These are phyloP conservation scores for Stachybotrys echinatus DNA, from an alignment of 2,329 filamentous ascomycete species.

Conservation along the genomic window DNA sequence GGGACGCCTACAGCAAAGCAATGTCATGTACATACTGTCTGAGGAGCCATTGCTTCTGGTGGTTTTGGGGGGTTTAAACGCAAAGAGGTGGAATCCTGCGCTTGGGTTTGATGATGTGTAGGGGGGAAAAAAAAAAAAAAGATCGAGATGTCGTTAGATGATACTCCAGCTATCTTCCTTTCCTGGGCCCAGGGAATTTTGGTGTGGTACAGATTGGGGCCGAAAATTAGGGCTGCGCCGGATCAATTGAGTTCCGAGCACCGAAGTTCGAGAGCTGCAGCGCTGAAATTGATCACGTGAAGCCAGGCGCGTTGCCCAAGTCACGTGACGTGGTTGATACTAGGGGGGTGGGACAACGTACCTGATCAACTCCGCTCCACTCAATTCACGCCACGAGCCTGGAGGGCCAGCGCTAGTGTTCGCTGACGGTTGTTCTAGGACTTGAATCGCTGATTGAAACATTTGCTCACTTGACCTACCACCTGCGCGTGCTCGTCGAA, in stretches of 20 bases:
- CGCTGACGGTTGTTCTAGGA: too few relatives aligned
- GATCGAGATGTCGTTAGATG: background rate
- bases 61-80: conserved; percentile 36
- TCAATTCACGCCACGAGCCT: too few relatives aligned
- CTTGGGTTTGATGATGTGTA: conserved; percentile 24
- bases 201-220: conserved; percentile 19
- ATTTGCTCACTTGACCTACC: too few relatives aligned
- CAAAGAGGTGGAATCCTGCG: conserved; percentile 81
- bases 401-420: too few relatives aligned
- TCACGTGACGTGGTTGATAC: too few relatives aligned
- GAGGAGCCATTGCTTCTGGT: conserved; percentile 79
- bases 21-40: conserved; percentile 78
- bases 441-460: too few relatives aligned
- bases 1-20: conserved; percentile 87
- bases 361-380: too few relatives aligned
- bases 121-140: background rate
- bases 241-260: conserved; percentile 9
- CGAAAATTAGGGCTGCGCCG: conserved; percentile 27
- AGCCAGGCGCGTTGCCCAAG: too few relatives aligned
- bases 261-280: background rate
- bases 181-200: conserved; percentile 9
- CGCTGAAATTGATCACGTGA: conserved; percentile 2
- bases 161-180: too few relatives aligned
- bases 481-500: too few relatives aligned
- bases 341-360: too few relatives aligned